These are phyloP conservation scores for Penicillium sp. DNA, from an alignment of 2,329 filamentous ascomycete genomes.

Conservation along the genomic window DNA sequence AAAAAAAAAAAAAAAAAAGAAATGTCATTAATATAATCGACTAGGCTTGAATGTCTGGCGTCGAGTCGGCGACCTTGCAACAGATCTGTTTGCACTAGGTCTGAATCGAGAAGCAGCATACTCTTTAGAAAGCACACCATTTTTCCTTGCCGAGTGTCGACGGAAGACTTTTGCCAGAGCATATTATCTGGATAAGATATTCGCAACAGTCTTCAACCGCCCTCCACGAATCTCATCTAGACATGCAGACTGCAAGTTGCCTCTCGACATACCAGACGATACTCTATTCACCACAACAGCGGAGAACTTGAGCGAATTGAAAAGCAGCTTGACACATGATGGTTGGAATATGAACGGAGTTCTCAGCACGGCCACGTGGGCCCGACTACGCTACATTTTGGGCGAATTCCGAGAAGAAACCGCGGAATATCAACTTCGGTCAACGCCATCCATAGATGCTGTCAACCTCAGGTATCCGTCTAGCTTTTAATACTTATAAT, in stretches of 20 bases:
- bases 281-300: slow-evolving; percentile 8
- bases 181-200: slow-evolving; percentile 22
- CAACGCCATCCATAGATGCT: slow-evolving; percentile 9
- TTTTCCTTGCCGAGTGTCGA: slow-evolving; percentile 20
- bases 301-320: slow-evolving; percentile 5
- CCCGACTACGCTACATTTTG: slow-evolving; percentile 19
- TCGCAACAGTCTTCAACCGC: slow-evolving; percentile 17
- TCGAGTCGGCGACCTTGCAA: slow-evolving; percentile 19
- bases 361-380: slow-evolving; percentile 15
- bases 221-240: slow-evolving; percentile 19
- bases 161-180: slow-evolving; percentile 11
- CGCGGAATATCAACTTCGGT: slow-evolving; percentile 19
- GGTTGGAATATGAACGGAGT: slow-evolving; percentile 19
- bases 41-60: slow-evolving; percentile 20
- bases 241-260: slow-evolving; percentile 17
- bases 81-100: slow-evolving; percentile 19
- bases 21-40: slow-evolving; percentile 1
- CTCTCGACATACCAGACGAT: slow-evolving; percentile 19
- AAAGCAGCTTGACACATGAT: slow-evolving; percentile 8
- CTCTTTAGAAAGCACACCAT: slow-evolving; percentile 9
- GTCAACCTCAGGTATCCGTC: slow-evolving; percentile 13
- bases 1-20: no score
- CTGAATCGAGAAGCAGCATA: slow-evolving; percentile 22
- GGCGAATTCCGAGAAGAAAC: slow-evolving; percentile 17
- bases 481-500: not conserved